Evolutionary conservation across 1,139 yeast species (phyloP), one percentile per base, ranked within the genome.

Genomic region (Pichia sp.): DNA sequence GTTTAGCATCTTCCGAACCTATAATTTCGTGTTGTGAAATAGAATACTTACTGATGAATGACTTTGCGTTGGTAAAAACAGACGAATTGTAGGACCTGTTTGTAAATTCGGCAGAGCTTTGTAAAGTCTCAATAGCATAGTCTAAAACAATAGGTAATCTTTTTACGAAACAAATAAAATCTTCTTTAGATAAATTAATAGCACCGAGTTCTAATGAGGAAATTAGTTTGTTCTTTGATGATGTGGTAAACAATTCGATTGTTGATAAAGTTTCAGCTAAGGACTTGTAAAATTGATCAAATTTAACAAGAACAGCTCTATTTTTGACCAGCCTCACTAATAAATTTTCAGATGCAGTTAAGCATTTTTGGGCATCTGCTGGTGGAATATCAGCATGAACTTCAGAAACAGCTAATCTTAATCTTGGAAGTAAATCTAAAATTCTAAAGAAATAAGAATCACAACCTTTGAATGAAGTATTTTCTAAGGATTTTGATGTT

Each of bases 281-380:
- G 2, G 40, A 40, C 11, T 24, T 15, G 23, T 35, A 47, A 16
- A 50, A 47, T 18, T 39, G 34, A 41, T 27, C 38, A 38, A 42
- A 50, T 12, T 61, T 63, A 7, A 60, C 55, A 43, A 82, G 55
- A 5, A 82, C 77, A 16, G 66, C 65, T 55, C 86, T 72, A 26
- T 73, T 70, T 11, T 73, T 71, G 36, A 77, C 73, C 57, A 77
- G 67, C 11, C 73, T 72, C 58, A 72, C 78, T 9, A 88, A 64
- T 46, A 88, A 65, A 62, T 87, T 84, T 58, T 92, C 97, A 9
- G 80, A 71, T n/a, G 82, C 81, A 3, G 92, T 88, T 57, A 88
- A 69, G 39, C 89, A 95, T 56, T 82, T 83, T 52, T 80, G 85
- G 36, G 87, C 76, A 61, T 86, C 95, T 2, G 77, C 71, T 23